A percentile compares a stretch with the other conserved stretches of the same genome.
These are phyloP conservation scores for Colletotrichum navitas DNA, from an alignment of 2,329 filamentous ascomycete genomes.

Conservation along the genomic window DNA sequence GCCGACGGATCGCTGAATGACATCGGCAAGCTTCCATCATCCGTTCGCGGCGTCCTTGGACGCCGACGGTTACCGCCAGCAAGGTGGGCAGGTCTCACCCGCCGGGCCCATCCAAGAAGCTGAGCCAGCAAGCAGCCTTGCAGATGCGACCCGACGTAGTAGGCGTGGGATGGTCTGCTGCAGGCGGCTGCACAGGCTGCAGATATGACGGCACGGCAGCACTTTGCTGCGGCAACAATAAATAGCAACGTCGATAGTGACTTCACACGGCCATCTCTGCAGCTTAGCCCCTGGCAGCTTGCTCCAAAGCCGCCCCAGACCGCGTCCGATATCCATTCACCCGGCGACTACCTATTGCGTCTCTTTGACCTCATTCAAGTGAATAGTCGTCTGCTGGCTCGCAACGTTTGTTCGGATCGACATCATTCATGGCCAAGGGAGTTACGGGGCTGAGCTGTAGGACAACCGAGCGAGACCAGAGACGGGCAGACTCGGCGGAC, in stretches of 20 bases:
- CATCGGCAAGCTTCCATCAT: slow-evolving; percentile 36
- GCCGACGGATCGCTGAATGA: slow-evolving; percentile 17
- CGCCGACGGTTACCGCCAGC: slow-evolving; percentile 24
- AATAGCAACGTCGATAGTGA: not conserved
- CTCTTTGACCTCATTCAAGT: not conserved
- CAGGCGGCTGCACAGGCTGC: slow-evolving; percentile 28
- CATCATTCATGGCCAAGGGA: not conserved
- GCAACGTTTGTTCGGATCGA: slow-evolving; percentile 18
- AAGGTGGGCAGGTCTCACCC: not conserved
- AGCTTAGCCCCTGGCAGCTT: not conserved
- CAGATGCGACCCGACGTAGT: slow-evolving; percentile 15
- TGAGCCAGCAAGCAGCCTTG: slow-evolving; percentile 21
- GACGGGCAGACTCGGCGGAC: slow-evolving; percentile 22
- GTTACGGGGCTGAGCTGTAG: slow-evolving; percentile 15
- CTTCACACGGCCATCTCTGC: slow-evolving; percentile 7
- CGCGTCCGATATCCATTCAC: slow-evolving; percentile 1
- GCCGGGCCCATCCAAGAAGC: not conserved
- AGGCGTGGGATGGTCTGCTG: slow-evolving; percentile 36
- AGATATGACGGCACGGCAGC: slow-evolving; percentile 30
- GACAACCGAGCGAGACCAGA: slow-evolving; percentile 9
- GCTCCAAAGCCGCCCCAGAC: not conserved
- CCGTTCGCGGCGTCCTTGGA: slow-evolving; percentile 2
- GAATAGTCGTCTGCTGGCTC: slow-evolving; percentile 10
- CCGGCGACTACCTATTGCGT: not conserved
- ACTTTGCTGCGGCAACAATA: not conserved